phyloP scores from a whole-genome alignment of 78 protist genomes.

The Dictyostelium capitatum region DNA sequence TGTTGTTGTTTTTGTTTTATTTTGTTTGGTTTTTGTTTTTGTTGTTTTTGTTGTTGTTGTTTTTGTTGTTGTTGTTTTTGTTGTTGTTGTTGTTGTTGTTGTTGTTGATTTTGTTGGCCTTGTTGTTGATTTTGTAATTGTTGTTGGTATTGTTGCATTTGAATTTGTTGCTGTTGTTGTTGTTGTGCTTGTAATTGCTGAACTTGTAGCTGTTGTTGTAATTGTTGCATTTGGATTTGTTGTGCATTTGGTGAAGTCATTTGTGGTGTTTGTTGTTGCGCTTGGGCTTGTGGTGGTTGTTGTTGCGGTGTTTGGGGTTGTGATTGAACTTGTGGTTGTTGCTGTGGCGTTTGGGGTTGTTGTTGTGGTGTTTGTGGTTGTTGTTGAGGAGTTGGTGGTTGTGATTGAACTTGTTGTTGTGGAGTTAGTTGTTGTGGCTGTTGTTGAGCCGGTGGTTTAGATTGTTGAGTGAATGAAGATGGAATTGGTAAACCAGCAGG shows the following conservation, averaged over 20 bases:
- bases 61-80: neutral
- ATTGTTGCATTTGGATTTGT: neutral
- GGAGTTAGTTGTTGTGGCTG: neutral
- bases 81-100: neutral
- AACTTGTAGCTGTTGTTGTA: neutral
- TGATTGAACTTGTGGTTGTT: neutral
- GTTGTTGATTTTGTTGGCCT: neutral
- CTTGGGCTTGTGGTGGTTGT: neutral
- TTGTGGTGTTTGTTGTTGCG: neutral
- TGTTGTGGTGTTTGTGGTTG: neutral
- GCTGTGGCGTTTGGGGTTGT: neutral
- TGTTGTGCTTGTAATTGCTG: neutral
- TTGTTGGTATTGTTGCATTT: neutral
- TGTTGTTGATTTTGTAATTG: neutral
- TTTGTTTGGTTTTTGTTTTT: neutral
- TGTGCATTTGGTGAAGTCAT: conserved; percentile 11
- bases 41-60: neutral
- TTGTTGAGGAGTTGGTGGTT: neutral
- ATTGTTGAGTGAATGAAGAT: neutral
- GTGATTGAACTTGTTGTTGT: neutral
- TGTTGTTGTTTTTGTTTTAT: neutral
- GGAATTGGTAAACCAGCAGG: neutral
- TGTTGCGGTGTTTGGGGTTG: neutral
- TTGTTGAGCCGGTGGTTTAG: neutral
- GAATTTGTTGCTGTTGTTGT: neutral